Percentiles rank a stretch among this genome's conserved stretches.
phyloP scores from a whole-genome alignment of 768 basidiomycete species.

The Pholiota conissans region DNA sequence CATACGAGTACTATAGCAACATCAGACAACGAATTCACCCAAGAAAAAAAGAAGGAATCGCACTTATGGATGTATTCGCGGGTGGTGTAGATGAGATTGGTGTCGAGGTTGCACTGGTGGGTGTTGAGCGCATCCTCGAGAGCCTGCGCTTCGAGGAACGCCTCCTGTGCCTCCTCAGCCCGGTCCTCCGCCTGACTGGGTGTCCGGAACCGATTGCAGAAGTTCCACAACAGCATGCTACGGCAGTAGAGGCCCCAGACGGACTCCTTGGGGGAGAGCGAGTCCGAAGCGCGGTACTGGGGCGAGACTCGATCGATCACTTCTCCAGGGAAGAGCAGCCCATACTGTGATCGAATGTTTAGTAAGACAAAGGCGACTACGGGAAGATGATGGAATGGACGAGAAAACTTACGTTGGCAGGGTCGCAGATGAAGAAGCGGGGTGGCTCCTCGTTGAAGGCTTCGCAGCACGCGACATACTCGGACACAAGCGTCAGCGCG shows the following conservation, averaged over 20 bases:
- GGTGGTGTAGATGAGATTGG: constrained; percentile 61
- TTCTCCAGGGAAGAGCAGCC: constrained; percentile 75
- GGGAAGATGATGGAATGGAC: neutral
- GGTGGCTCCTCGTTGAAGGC: constrained; percentile 61
- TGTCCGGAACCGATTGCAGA: constrained; percentile 45
- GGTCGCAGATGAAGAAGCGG: constrained; percentile 59
- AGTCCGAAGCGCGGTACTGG: constrained; percentile 36
- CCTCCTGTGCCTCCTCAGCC: constrained; percentile 58
- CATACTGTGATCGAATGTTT: constrained; percentile 42
- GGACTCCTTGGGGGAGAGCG: constrained; percentile 68
- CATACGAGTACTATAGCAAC: constrained; percentile 55
- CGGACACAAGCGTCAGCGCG: constrained; percentile 66
- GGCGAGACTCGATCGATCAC: constrained; percentile 50
- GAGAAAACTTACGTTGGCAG: constrained; percentile 52
- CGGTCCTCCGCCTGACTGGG: constrained; percentile 48
- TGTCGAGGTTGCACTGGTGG: constrained; percentile 73
- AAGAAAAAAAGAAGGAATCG: constrained; percentile 27
- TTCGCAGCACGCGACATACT: constrained; percentile 67
- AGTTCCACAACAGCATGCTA: constrained; percentile 80
- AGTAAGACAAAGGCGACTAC: neutral
- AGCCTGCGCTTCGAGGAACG: constrained; percentile 64
- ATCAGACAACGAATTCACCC: constrained; percentile 10
- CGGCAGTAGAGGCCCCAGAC: constrained; percentile 84
- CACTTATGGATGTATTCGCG: constrained; percentile 78
- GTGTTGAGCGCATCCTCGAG: constrained; percentile 67